Evolutionary conservation across 257 asterid genomes (phyloP).

Genomic region (Ajuga chamaepitys): DNA sequence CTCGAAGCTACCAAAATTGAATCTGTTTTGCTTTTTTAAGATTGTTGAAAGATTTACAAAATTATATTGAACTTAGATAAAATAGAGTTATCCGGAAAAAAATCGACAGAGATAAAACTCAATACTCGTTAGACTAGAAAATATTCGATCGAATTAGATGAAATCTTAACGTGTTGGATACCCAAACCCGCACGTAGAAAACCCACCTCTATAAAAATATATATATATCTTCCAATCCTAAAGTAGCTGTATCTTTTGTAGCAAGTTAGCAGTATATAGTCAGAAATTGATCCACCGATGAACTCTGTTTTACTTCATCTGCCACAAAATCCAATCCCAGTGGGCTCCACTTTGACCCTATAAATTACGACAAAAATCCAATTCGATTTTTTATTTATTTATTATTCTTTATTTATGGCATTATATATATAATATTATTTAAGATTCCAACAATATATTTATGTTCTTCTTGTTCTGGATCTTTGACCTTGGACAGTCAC

Average conservation of each 20-base stretch:
- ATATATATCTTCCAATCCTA: too few relatives aligned
- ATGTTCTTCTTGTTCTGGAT: constrained; percentile 16
- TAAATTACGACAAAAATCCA: not conserved
- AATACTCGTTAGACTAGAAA: too few relatives aligned
- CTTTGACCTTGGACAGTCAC: not conserved
- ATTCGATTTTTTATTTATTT: not conserved
- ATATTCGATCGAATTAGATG: too few relatives aligned
- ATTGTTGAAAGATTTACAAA: too few relatives aligned
- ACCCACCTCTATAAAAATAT: not conserved
- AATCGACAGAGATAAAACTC: too few relatives aligned
- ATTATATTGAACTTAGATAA: too few relatives aligned
- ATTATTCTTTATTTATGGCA: not conserved
- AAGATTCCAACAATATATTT: not conserved
- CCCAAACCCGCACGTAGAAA: not conserved
- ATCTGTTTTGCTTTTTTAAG: too few relatives aligned
- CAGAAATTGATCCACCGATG: not conserved
- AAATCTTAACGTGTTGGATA: too few relatives aligned
- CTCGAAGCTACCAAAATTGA: too few relatives aligned
- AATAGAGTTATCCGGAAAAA: too few relatives aligned
- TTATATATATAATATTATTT: not conserved
- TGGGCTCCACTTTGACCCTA: not conserved
- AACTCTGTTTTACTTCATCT: constrained; percentile 1
- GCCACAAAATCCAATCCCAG: not conserved
- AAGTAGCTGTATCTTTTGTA: too few relatives aligned
- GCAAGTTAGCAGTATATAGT: not conserved